Conservation (phyloP, 106 monocot species). For the Gastrodia elata region DNA sequence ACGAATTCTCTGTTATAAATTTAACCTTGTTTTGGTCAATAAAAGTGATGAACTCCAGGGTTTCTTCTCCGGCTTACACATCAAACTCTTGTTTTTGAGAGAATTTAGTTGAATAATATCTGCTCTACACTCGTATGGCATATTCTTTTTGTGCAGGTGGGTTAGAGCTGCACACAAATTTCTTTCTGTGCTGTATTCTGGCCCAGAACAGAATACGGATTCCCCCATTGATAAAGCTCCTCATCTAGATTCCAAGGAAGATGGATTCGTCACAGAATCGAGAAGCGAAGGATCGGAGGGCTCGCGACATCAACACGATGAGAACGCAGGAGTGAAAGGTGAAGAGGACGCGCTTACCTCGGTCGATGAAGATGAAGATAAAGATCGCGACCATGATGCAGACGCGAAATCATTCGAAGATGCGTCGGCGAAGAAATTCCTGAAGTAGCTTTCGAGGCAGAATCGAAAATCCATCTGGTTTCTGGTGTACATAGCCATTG, state of each 20-base stretch:
- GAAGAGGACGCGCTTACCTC: background rate
- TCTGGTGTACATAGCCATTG: conserved; percentile 68
- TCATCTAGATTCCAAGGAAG: conserved; percentile 60
- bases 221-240: conserved; percentile 77
- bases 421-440: conserved; percentile 35
- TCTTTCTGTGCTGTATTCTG: conserved; percentile 42
- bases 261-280: conserved; percentile 60
- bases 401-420: conserved; percentile 5
- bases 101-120: no score
- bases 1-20: no score
- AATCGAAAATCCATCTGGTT: conserved; percentile 56
- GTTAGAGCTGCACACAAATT: conserved; percentile 72
- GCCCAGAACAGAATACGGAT: conserved; percentile 25
- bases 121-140: no score
- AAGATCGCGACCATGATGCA: conserved; percentile 8
- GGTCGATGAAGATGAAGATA: conserved; percentile 2
- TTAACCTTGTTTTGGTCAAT: no score
- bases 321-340: conserved; percentile 5
- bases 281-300: conserved; percentile 12
- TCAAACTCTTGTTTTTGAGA: no score
- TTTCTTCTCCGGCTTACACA: no score
- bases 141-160: conserved; percentile 50
- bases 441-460: conserved; percentile 40
- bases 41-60: no score
- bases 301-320: no score